These are phyloP conservation scores for Cladosporium oxysporum DNA, from an alignment of 2,329 filamentous ascomycete genomes.

Conservation along the genomic window DNA sequence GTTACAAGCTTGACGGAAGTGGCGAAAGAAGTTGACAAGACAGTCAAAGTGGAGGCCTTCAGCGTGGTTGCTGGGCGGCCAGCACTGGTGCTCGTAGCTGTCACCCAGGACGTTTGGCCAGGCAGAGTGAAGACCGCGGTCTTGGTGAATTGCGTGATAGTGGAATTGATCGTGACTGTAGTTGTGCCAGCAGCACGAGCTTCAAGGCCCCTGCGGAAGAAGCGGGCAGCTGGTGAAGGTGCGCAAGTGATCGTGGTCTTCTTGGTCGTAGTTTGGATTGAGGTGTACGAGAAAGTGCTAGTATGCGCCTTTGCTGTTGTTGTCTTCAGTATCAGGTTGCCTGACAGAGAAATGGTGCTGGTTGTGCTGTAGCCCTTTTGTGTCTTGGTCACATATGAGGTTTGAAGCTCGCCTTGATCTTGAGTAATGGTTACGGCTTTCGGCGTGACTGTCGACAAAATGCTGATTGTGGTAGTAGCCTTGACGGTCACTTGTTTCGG, in stretches of 20 bases:
- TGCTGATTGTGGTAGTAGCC: slow-evolving; percentile 26
- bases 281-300: slow-evolving; percentile 28
- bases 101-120: slow-evolving; percentile 27
- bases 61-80: slow-evolving; percentile 30
- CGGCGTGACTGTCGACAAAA: slow-evolving; percentile 22
- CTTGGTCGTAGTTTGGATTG: slow-evolving; percentile 35
- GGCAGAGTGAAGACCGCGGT: slow-evolving; percentile 21
- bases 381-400: slow-evolving; percentile 29
- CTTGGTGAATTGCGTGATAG: slow-evolving; percentile 31
- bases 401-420: slow-evolving; percentile 27
- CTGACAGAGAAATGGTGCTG: slow-evolving; percentile 28
- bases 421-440: slow-evolving; percentile 26
- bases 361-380: slow-evolving; percentile 36
- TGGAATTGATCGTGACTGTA: slow-evolving; percentile 33
- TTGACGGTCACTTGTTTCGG: slow-evolving; percentile 27
- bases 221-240: slow-evolving; percentile 29
- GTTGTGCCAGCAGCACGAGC: slow-evolving; percentile 28
- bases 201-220: slow-evolving; percentile 24
- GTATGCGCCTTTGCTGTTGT: slow-evolving; percentile 29
- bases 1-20: slow-evolving; percentile 25
- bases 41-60: slow-evolving; percentile 31
- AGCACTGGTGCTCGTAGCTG: slow-evolving; percentile 30
- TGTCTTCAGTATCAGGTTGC: slow-evolving; percentile 30
- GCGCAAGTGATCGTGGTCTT: slow-evolving; percentile 34
- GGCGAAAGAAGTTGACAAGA: slow-evolving; percentile 24